Evolutionary conservation across 116 monocot species (phyloP), one percentile per base, ranked within the genome.

Genomic region (Posidonia oceanica): DNA sequence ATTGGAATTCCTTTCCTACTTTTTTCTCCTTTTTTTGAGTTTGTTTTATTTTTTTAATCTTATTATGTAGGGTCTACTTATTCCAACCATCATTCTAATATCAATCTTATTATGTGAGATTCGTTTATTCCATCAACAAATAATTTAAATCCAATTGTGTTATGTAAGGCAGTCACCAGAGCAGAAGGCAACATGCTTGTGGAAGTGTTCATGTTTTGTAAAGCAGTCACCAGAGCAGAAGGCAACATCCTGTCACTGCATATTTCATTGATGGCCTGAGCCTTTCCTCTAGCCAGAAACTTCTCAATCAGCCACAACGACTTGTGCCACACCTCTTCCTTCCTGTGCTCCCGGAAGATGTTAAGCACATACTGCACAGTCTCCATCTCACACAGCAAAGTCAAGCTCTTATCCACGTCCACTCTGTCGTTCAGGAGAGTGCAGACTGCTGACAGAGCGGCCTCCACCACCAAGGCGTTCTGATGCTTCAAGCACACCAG

Each of bases 381-480:
- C 7, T 75, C 67, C 42, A 39, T 54, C 69, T 70, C 72, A 6
- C 51, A 44, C 67, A 87, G 76, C 20, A 74, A 36, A 52, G 36
- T 60, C 36, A 83, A 71, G 58, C 84, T 71, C 70, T 69, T 72
- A 66, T 77, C 81, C 38, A 83, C 72, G 58, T 91, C 80, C 59
- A 85, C 82, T 54, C 53, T 73, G 39, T 91, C 83, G 4, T 85
- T 85, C 63, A 91, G 58, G 39, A 91, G 72, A 59, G 91, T 91
- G 68, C 76, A 67, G 20, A 91, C 44, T 15, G 87, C 80, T 14
- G 77, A 68, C 62, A 87, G 59, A 51, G 91, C 80, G 3, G 87
- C 87, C 52, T 79, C 87, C 61, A 87, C 82, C 42, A 85, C 85
- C 56, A 54, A 63, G 10, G 16, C 56, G 21, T 80, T 83, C 69